Conservation (phyloP, 2,329 filamentous ascomycete species). For the Sordariomycetes sp. region DNA sequence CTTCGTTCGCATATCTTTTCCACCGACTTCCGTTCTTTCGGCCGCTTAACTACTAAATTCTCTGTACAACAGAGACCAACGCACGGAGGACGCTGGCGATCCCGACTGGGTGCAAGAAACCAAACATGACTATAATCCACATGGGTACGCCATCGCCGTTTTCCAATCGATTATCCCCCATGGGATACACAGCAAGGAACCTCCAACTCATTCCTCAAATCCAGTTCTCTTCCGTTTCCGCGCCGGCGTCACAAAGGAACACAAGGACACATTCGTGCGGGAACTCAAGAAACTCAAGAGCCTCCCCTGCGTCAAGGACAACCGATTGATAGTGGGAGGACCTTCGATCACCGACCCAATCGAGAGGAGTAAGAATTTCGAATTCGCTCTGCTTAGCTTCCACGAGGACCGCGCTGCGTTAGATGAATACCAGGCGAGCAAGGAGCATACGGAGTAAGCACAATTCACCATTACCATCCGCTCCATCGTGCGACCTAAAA, state of each 20-base stretch:
- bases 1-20: no score
- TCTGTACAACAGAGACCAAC: no score
- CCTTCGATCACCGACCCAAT: slow-evolving; percentile 40
- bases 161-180: no score
- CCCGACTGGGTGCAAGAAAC: no score
- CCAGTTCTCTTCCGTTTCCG: slow-evolving; percentile 18
- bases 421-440: slow-evolving; percentile 10
- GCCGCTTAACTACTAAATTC: no score
- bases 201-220: no score
- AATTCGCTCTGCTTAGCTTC: slow-evolving; percentile 40
- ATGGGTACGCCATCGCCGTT: no score
- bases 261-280: slow-evolving; percentile 30
- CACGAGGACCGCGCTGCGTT: slow-evolving; percentile 33
- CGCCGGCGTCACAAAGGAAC: slow-evolving; percentile 24
- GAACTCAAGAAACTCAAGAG: slow-evolving; percentile 37
- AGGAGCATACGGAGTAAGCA: not conserved
- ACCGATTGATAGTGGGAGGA: slow-evolving; percentile 38
- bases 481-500: not conserved
- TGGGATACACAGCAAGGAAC: no score
- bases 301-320: slow-evolving; percentile 34
- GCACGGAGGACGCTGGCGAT: no score
- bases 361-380: slow-evolving; percentile 39
- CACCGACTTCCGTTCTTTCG: no score
- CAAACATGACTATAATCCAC: no score
- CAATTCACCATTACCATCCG: not conserved